These are phyloP conservation scores for Botrytis galanthina DNA, from an alignment of 2,329 filamentous ascomycete genomes.

Conservation along the genomic window DNA sequence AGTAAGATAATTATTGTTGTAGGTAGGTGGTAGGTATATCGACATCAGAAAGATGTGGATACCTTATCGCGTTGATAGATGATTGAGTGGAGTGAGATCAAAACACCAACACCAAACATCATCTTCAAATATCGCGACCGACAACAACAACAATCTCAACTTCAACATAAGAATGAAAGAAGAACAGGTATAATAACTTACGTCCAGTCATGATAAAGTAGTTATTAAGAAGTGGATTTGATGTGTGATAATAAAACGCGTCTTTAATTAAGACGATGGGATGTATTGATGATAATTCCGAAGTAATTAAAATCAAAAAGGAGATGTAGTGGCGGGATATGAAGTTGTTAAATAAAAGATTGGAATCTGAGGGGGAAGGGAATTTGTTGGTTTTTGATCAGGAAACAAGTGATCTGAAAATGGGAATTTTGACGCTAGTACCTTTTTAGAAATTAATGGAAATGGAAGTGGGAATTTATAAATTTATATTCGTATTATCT, in stretches of 20 bases:
- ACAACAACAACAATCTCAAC: conserved; percentile 45
- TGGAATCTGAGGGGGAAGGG: background rate
- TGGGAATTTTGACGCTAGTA: conserved; percentile 10
- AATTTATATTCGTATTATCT: background rate
- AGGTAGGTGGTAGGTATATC: background rate
- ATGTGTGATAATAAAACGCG: conserved; percentile 23
- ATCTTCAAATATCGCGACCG: conserved; percentile 13
- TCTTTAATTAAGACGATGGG: conserved; percentile 20
- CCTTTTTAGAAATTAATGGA: conserved; percentile 11
- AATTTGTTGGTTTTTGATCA: conserved; percentile 15
- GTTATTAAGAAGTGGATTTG: conserved; percentile 33
- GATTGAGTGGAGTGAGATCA: background rate
- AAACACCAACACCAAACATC: conserved; percentile 9
- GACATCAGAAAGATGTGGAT: conserved; percentile 8
- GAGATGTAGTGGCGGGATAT: background rate
- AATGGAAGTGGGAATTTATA: background rate
- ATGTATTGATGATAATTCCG: conserved; percentile 22
- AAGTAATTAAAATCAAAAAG: background rate
- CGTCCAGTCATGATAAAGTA: conserved; percentile 56
- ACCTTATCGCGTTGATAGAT: conserved; percentile 18
- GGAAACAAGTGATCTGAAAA: conserved; percentile 9
- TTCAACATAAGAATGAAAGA: conserved; percentile 21
- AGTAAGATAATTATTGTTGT: conserved; percentile 44
- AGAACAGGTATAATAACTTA: conserved; percentile 42
- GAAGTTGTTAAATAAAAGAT: conserved; percentile 11